Evolutionary conservation across 78 protist species (phyloP), one percentile per base, ranked within the genome.

Genomic region (Acrasis kona): DNA sequence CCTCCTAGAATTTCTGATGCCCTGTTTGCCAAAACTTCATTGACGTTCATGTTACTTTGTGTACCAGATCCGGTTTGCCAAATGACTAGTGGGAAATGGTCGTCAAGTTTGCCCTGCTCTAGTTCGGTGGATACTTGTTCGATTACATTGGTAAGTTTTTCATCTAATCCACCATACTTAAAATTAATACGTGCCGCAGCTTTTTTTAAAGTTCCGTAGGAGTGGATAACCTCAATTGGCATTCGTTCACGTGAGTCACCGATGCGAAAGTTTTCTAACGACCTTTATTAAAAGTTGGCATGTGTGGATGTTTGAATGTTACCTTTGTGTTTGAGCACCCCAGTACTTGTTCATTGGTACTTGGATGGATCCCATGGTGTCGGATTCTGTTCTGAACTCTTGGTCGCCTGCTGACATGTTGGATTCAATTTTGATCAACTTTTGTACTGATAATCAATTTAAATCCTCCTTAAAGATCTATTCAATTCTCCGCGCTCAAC

Each of bases 21-120:
- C 30, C 95, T 80, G 58, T 42, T 79, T 70, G 41, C 0, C 7
- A 74, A 65, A 41, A 75, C 92, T 61, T 91, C 94, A 71, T 93
- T 93, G 40, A 79, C 78, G 85, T 95, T 95, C 98, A 95, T 95
- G 88, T 95, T 95, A 35, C 90, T 84, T 76, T 90, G 96, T 1
- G 98, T 95, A n/a, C n/a, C n/a, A n/a, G n/a, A n/a, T n/a, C n/a
- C n/a, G n/a, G n/a, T n/a, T n/a, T n/a, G n/a, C 86, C 84, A 95
- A 27, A 95, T 78, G 10, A 74, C 86, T 38, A 95, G 84, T 38
- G 98, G 98, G 58, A 95, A 95, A 72, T 95, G 94, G 28, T 74
- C 92, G 30, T 92, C 91, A 3, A 83, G 78, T 71, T 84, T 74
- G n/a, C 95, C 93, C 7, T 9, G 29, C 5, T 64, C 66, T 3